phyloP scores from a whole-genome alignment of 805 yeast species.

The Candida sonorensis region DNA sequence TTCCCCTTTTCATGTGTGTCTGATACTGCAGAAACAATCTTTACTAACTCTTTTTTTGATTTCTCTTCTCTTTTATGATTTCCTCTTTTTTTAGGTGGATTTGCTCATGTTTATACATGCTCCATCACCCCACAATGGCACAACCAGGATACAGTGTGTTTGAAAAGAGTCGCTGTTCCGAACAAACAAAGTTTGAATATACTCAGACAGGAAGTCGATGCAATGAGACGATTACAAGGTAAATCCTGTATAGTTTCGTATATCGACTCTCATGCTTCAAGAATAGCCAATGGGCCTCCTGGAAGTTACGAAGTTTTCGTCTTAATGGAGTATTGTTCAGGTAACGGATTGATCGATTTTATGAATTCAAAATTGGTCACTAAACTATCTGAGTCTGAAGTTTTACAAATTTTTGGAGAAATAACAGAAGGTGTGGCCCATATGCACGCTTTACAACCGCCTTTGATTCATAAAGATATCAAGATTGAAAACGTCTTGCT shows the following conservation, averaged over 20 bases:
- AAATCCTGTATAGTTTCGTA: conserved; percentile 78
- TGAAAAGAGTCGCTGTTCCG: conserved; percentile 94
- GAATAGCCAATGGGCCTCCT: conserved; percentile 39
- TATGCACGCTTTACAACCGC: conserved; percentile 69
- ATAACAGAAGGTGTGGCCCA: conserved; percentile 68
- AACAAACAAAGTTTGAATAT: conserved; percentile 77
- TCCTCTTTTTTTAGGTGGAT: conserved; percentile 45
- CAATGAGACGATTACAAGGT: conserved; percentile 85
- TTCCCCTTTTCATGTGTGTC: too few relatives aligned
- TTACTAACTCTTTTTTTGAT: neutral
- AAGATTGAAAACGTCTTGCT: conserved; percentile 77
- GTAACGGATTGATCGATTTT: conserved; percentile 70
- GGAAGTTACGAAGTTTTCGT: conserved; percentile 78
- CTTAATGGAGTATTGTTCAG: conserved; percentile 73
- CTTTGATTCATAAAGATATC: conserved; percentile 71
- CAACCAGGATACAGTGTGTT: conserved; percentile 58
- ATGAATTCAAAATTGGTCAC: conserved; percentile 68
- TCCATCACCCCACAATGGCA: conserved; percentile 55
- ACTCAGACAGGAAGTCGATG: conserved; percentile 92
- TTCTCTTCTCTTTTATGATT: conserved; percentile 3
- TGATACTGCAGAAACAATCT: too few relatives aligned
- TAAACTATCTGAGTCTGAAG: conserved; percentile 61
- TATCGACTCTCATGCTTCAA: conserved; percentile 91
- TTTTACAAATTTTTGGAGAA: conserved; percentile 61
- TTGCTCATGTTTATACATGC: conserved; percentile 90